Conservation (phyloP, 345 rosid genomes). For the Hevea brasiliensis region DNA sequence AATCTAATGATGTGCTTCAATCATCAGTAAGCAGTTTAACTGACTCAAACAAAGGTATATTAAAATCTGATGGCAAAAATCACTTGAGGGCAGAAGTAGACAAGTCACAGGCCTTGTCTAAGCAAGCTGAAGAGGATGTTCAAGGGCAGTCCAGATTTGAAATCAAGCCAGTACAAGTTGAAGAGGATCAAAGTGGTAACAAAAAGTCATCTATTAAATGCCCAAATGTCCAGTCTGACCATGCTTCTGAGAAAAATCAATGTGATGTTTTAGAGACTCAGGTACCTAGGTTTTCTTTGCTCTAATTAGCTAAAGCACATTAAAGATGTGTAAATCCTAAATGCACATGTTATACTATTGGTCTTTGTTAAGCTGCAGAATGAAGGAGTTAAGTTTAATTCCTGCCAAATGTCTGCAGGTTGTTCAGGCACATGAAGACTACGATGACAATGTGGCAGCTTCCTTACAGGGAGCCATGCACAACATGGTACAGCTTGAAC, state of each 20-base stretch:
- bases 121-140: slow-evolving; percentile 19
- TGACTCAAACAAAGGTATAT: slow-evolving; percentile 6
- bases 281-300: slow-evolving; percentile 28
- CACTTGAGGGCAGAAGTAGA: slow-evolving; percentile 11
- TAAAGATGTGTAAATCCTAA: not conserved
- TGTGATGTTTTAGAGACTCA: slow-evolving; percentile 21
- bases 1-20: slow-evolving; percentile 20
- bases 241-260: slow-evolving; percentile 29
- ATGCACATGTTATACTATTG: not conserved
- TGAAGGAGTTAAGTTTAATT: slow-evolving; percentile 9
- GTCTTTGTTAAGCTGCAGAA: slow-evolving; percentile 15
- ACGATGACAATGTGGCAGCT: slow-evolving; percentile 20
- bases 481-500: slow-evolving; percentile 25
- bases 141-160: slow-evolving; percentile 22
- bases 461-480: slow-evolving; percentile 17
- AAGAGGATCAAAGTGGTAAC: slow-evolving; percentile 20
- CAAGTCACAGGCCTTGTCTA: slow-evolving; percentile 3
- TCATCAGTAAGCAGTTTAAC: slow-evolving; percentile 19
- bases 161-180: not conserved
- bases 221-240: slow-evolving; percentile 23
- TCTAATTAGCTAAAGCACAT: not conserved
- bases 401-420: slow-evolving; percentile 14
- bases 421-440: slow-evolving; percentile 26
- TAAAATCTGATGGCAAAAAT: slow-evolving; percentile 18
- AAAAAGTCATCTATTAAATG: slow-evolving; percentile 21